These are phyloP conservation scores for Clathrospora elynae DNA, from an alignment of 2,329 filamentous ascomycete genomes.

Conservation along the genomic window DNA sequence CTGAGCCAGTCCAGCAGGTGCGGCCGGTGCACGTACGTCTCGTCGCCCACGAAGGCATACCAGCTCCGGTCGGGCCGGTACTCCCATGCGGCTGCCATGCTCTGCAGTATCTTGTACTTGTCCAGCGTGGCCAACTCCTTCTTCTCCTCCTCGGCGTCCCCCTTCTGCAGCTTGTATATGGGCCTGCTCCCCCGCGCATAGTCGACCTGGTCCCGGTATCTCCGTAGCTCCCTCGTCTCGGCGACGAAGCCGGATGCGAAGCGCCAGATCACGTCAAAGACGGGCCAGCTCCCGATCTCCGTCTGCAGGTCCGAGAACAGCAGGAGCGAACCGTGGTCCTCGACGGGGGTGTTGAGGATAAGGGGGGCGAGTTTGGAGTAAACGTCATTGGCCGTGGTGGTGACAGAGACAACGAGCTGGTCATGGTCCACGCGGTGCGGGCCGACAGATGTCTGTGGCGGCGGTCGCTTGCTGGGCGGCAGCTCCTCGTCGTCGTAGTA, in stretches of 20 bases:
- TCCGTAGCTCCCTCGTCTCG: constrained; percentile 41
- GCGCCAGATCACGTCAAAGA: constrained; percentile 47
- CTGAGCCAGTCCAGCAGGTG: constrained; percentile 60
- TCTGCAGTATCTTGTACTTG: constrained; percentile 49
- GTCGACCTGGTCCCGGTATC: constrained; percentile 45
- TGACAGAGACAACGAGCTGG: constrained; percentile 58
- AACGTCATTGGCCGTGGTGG: constrained; percentile 62
- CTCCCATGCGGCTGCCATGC: constrained; percentile 43
- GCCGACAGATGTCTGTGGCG: constrained; percentile 18
- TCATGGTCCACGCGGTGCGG: constrained; percentile 30
- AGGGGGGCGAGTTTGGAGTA: constrained; percentile 58
- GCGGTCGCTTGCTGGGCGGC: constrained; percentile 26
- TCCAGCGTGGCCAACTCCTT: constrained; percentile 32
- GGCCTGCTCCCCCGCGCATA: constrained; percentile 39
- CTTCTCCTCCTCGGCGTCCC: constrained; percentile 27
- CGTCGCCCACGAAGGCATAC: constrained; percentile 65
- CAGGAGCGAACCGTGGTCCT: constrained; percentile 45
- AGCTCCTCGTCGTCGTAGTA: constrained; percentile 43
- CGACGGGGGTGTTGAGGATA: constrained; percentile 30
- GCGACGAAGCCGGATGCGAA: constrained; percentile 36
- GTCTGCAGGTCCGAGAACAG: constrained; percentile 49
- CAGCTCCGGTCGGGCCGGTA: constrained; percentile 57
- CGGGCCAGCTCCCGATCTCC: constrained; percentile 37
- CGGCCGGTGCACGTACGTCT: constrained; percentile 62
- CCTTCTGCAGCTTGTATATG: constrained; percentile 26